phyloP scores from a whole-genome alignment of 2,329 filamentous ascomycete genomes.

The Kalmusia sp. region DNA sequence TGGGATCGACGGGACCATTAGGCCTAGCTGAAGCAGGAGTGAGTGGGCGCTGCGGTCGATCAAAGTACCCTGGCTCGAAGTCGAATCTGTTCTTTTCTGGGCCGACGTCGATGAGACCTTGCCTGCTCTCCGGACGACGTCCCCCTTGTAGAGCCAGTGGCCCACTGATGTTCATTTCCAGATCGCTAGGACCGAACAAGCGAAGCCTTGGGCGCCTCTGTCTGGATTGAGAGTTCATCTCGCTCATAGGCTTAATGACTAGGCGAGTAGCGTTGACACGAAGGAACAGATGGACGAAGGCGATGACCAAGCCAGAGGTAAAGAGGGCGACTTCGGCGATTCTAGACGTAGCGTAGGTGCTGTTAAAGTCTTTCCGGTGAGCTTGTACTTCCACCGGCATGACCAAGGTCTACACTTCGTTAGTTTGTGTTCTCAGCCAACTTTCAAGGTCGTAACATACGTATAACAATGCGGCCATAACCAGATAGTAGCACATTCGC shows the following conservation, averaged over 20 bases:
- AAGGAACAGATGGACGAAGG: slow-evolving; percentile 71
- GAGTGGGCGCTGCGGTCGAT: slow-evolving; percentile 36
- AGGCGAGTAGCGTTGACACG: slow-evolving; percentile 67
- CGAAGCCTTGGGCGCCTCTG: slow-evolving; percentile 58
- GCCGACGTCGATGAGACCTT: slow-evolving; percentile 45
- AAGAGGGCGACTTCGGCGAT: slow-evolving; percentile 71
- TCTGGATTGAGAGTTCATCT: slow-evolving; percentile 47
- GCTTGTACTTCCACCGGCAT: slow-evolving; percentile 69
- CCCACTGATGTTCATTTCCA: slow-evolving; percentile 51
- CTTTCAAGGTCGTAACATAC: slow-evolving; percentile 49
- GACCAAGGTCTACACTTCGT: slow-evolving; percentile 56
- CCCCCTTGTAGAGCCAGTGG: slow-evolving; percentile 44
- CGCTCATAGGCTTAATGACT: slow-evolving; percentile 59
- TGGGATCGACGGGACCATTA: slow-evolving; percentile 37
- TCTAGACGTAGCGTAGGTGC: slow-evolving; percentile 63
- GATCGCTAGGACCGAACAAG: slow-evolving; percentile 53
- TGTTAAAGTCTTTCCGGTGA: slow-evolving; percentile 51
- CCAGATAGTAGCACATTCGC: slow-evolving; percentile 73
- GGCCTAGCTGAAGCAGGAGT: slow-evolving; percentile 38
- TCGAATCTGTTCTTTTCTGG: slow-evolving; percentile 47
- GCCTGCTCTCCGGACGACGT: slow-evolving; percentile 40
- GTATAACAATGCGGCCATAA: slow-evolving; percentile 63
- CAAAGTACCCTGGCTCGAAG: slow-evolving; percentile 43
- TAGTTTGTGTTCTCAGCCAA: slow-evolving; percentile 1
- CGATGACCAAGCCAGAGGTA: slow-evolving; percentile 69